Base-by-base conservation (phyloP, 1,284 basidiomycete genomes). In the Puccinia sorghi region DNA sequence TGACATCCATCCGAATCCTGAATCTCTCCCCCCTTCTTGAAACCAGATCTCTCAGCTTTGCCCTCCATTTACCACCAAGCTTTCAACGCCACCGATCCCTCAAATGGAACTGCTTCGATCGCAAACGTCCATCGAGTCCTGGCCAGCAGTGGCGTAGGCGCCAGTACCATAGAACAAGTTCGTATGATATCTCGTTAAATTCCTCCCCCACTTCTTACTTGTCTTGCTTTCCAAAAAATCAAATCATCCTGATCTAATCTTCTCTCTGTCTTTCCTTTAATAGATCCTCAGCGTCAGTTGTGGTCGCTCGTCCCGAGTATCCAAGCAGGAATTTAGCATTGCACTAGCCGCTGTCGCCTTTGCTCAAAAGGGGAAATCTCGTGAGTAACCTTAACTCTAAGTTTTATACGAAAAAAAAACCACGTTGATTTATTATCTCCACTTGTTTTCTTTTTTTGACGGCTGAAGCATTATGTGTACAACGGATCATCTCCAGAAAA, bases 241-340 rank as follows among this genome's bases (percentile, higher is more conserved):
- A 32, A 32, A 32, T 39, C 27, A 25, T 69, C 22, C 25, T 64
- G 64, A 59, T 71, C 25, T 39, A 79, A 32, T 61, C n/a, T 52
- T 61, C 46, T n/a, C 54, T 37, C 52, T 20, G 48, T 37, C 20
- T 17, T 13, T 2, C 12, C 22, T 12, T 69, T 48, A n/a, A 17
- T 72, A 93, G 92, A 93, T 94, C 81, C 90, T 94, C 72, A 92
- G 90, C 84, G 86, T 93, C 46, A 91, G 92, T 11, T 75, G 57
- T 70, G 92, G 90, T 85, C 87, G 88, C 79, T 87, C 73, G 27
- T 67, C 91, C 39, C 87, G 91, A 52, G 90, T 95, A 59, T 92
- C 92, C 12, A 91, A 89, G 81, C 88, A 90, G 78, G 93, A 95
- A 83, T 93, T 94, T 86, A 94, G 92, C 84, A 91, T 93, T 39